A percentile compares a stretch with the other conserved stretches of the same genome.
Conservation (phyloP, 176 grass and related monocot genomes). For the Oryza longistaminata region DNA sequence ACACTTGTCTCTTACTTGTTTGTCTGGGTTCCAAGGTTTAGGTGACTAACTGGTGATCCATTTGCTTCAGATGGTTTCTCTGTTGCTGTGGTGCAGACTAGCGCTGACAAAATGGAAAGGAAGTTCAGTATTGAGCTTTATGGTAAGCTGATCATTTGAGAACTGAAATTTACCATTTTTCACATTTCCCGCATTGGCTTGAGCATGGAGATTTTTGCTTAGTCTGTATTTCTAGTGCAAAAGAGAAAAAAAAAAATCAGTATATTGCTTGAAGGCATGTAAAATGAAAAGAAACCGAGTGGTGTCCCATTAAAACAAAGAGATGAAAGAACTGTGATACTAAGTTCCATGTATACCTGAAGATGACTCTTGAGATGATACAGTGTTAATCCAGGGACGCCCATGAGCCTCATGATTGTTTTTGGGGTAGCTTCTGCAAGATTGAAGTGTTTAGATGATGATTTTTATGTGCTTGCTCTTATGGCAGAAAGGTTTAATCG, state of each 20-base stretch:
- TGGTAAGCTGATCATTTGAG: slow-evolving; percentile 11
- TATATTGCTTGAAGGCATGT: slow-evolving; percentile 27
- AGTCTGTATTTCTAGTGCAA: slow-evolving; percentile 89
- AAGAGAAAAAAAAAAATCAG: slow-evolving; percentile 51
- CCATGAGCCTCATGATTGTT: slow-evolving; percentile 95
- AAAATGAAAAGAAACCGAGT: slow-evolving; percentile 1
- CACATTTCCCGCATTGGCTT: slow-evolving; percentile 54
- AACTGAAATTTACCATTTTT: slow-evolving; percentile 59
- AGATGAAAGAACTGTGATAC: slow-evolving; percentile 10
- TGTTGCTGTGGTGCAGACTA: slow-evolving; percentile 50
- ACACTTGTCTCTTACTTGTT: slow-evolving; percentile 75
- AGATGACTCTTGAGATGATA: slow-evolving; percentile 99
- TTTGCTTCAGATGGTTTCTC: slow-evolving; percentile 73
- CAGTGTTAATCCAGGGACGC: slow-evolving; percentile 85
- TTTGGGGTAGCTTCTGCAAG: slow-evolving; percentile 91
- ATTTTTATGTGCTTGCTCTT: slow-evolving; percentile 15
- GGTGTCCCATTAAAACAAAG: neutral
- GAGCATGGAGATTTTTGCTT: slow-evolving; percentile 83
- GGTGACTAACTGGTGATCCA: slow-evolving; percentile 49
- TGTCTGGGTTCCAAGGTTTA: slow-evolving; percentile 52
- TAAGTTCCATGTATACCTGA: slow-evolving; percentile 65
- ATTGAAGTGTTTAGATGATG: slow-evolving; percentile 22
- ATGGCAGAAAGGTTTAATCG: slow-evolving; percentile 32
- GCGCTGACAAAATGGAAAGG: slow-evolving; percentile 43
- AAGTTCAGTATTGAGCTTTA: slow-evolving; percentile 32